Percentiles rank a stretch among this genome's conserved stretches.
These are phyloP conservation scores for Pythium scleroteichum DNA, from an alignment of 352 stramenopile genomes.

Conservation along the genomic window DNA sequence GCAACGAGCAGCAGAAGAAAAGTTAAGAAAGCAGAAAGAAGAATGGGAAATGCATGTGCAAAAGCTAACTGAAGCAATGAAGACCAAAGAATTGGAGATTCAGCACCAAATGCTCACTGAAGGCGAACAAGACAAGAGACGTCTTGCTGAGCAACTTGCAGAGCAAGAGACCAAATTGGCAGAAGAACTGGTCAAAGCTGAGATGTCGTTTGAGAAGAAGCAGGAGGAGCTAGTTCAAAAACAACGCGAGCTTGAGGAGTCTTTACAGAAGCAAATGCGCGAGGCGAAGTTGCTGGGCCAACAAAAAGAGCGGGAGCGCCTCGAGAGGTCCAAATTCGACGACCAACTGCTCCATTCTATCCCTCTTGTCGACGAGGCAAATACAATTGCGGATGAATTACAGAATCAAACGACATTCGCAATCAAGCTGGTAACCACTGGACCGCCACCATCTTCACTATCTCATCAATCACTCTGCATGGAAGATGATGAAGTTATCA, in stretches of 20 bases:
- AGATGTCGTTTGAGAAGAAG: conserved; percentile 78
- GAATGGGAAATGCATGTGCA: conserved; percentile 74
- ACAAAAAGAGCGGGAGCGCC: conserved; percentile 74
- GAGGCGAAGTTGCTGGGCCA: conserved; percentile 65
- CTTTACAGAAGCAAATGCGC: conserved; percentile 79
- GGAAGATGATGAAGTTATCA: conserved; percentile 58
- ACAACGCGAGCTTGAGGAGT: conserved; percentile 67
- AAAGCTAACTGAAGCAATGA: conserved; percentile 76
- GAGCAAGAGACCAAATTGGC: conserved; percentile 76
- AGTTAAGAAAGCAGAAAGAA: conserved; percentile 58
- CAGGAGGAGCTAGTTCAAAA: conserved; percentile 64
- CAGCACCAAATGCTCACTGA: conserved; percentile 75
- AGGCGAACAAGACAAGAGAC: conserved; percentile 72
- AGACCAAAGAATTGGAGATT: conserved; percentile 66
- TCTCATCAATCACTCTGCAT: conserved; percentile 27
- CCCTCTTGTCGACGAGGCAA: conserved; percentile 83
- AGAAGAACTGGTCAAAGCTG: conserved; percentile 73
- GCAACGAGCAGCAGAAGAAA: conserved; percentile 58
- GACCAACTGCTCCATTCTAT: conserved; percentile 79
- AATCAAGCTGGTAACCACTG: conserved; percentile 62
- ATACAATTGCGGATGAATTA: conserved; percentile 83
- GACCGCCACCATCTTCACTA: conserved; percentile 31
- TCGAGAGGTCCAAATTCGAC: conserved; percentile 74
- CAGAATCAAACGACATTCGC: conserved; percentile 67
- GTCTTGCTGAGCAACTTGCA: conserved; percentile 69